A percentile compares a stretch with the other conserved stretches of the same genome.
phyloP scores from a whole-genome alignment of 1,139 yeast species.

The Geotrichum candidum region DNA sequence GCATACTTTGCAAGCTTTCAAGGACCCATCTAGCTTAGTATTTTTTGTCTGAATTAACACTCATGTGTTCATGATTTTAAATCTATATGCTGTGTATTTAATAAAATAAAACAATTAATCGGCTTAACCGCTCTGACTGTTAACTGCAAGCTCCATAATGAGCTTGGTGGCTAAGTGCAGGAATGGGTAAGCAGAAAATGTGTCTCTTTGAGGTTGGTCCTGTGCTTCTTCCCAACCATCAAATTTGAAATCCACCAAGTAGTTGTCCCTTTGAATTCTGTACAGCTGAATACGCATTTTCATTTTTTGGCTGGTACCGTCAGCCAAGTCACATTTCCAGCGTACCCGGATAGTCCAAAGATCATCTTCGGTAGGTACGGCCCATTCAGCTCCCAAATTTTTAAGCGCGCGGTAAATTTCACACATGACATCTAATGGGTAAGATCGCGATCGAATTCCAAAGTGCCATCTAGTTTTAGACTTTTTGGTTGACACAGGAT shows the following conservation, averaged over 20 bases:
- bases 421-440: slow-evolving; percentile 97
- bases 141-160: slow-evolving; percentile 95
- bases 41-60: no score
- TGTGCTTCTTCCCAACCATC: slow-evolving; percentile 79
- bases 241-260: slow-evolving; percentile 92
- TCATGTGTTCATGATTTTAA: no score
- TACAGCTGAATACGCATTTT: slow-evolving; percentile 95
- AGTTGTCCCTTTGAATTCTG: slow-evolving; percentile 92
- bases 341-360: slow-evolving; percentile 96
- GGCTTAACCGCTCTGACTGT: slow-evolving; percentile 42
- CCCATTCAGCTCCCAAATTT: slow-evolving; percentile 96
- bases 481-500: slow-evolving; percentile 73
- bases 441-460: slow-evolving; percentile 92
- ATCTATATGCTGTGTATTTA: no score
- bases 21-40: no score
- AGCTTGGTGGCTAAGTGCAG: slow-evolving; percentile 85
- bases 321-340: slow-evolving; percentile 49
- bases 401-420: slow-evolving; percentile 92
- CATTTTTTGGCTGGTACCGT: slow-evolving; percentile 46
- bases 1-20: neutral
- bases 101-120: neutral
- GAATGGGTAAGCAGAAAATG: slow-evolving; percentile 92
- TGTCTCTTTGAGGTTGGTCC: slow-evolving; percentile 38
- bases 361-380: slow-evolving; percentile 78
- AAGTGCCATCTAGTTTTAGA: slow-evolving; percentile 98